These are phyloP conservation scores for Phaeosphaeriaceae sp. DNA, from an alignment of 2,329 filamentous ascomycete genomes.

Conservation along the genomic window DNA sequence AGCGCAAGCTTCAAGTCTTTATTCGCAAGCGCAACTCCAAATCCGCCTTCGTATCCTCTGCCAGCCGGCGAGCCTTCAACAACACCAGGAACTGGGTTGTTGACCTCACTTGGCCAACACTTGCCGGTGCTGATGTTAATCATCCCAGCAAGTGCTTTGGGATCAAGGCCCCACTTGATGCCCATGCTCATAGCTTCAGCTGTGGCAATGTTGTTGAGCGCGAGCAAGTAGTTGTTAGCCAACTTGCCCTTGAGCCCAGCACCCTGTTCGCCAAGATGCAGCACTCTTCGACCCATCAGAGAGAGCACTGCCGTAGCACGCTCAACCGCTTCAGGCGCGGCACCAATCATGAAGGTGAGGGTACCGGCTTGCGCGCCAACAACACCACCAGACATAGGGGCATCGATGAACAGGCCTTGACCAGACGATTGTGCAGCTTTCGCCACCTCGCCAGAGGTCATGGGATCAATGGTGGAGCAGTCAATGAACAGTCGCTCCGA, in stretches of 20 bases:
- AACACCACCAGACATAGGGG: conserved; percentile 95
- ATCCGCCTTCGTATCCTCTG: conserved; percentile 68
- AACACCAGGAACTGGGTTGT: conserved; percentile 92
- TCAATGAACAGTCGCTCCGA: conserved; percentile 86
- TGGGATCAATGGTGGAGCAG: conserved; percentile 94
- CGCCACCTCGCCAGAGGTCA: conserved; percentile 80
- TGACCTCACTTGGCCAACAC: conserved; percentile 95
- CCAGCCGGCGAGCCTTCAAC: conserved; percentile 76
- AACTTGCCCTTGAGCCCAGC: conserved; percentile 90
- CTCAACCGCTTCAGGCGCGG: conserved; percentile 65
- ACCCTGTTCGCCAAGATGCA: conserved; percentile 86
- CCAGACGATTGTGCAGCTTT: conserved; percentile 69
- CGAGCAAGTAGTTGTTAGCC: conserved; percentile 96
- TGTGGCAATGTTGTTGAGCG: conserved; percentile 84
- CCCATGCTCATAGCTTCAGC: conserved; percentile 73
- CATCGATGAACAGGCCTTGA: conserved; percentile 84
- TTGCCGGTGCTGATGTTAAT: conserved; percentile 94
- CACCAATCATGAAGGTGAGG: conserved; percentile 94
- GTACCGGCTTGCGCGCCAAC: conserved; percentile 88
- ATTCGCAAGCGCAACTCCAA: conserved; percentile 58
- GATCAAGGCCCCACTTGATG: conserved; percentile 67
- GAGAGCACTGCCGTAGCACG: conserved; percentile 73
- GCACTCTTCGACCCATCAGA: conserved; percentile 83
- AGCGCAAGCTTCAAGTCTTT: conserved; percentile 59
- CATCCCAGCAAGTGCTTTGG: conserved; percentile 76